phyloP scores from a whole-genome alignment of 345 rosid genomes.

The Isatis tinctoria region DNA sequence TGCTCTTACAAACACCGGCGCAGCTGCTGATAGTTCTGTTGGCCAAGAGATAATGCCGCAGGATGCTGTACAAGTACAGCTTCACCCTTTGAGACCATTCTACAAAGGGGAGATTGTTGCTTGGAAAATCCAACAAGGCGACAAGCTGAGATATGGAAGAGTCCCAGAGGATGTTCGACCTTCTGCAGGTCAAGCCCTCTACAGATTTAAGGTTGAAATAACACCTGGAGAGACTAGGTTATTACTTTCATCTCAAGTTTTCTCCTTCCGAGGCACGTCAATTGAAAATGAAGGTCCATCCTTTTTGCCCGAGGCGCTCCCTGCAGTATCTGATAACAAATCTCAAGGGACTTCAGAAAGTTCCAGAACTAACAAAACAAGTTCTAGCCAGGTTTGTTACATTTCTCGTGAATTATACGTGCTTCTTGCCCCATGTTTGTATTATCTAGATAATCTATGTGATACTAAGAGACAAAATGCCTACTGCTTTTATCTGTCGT shows the following conservation, averaged over 20 bases:
- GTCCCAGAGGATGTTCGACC: slow-evolving; percentile 94
- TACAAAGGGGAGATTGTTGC: slow-evolving; percentile 92
- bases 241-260: slow-evolving; percentile 87
- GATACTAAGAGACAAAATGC: background rate
- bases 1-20: slow-evolving; percentile 44
- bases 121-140: slow-evolving; percentile 72
- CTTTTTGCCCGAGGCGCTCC: slow-evolving; percentile 30
- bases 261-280: slow-evolving; percentile 76
- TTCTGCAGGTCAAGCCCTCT: slow-evolving; percentile 84
- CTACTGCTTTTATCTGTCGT: background rate
- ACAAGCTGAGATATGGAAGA: slow-evolving; percentile 85
- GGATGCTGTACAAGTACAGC: slow-evolving; percentile 82
- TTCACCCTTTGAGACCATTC: slow-evolving; percentile 90
- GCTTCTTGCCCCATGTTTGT: background rate
- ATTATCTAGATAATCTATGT: background rate
- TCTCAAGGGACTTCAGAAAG: slow-evolving; percentile 41
- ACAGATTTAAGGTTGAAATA: slow-evolving; percentile 81
- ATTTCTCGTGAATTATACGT: background rate
- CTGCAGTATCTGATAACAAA: slow-evolving; percentile 26
- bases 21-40: slow-evolving; percentile 39
- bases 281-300: slow-evolving; percentile 46
- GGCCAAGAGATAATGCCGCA: slow-evolving; percentile 77
- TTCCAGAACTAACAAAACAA: slow-evolving; percentile 45
- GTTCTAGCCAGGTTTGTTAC: slow-evolving; percentile 58
- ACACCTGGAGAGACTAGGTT: slow-evolving; percentile 53